Evolutionary conservation across 768 basidiomycete species (phyloP), one percentile per base, ranked within the genome.

Genomic region (Chalciporus pseudorubinellus): DNA sequence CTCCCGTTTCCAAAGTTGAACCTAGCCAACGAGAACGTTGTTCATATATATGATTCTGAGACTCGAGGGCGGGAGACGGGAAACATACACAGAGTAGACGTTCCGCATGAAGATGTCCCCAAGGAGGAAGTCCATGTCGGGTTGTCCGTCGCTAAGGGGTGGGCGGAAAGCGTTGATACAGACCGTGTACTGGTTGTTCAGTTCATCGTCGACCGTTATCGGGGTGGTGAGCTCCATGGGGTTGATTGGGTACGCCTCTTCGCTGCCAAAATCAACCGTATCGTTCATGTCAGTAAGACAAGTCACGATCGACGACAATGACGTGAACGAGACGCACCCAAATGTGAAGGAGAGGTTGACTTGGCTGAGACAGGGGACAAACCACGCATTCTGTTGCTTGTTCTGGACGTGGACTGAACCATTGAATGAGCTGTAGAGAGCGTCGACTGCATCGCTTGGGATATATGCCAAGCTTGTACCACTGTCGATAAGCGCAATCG

Each of bases 31-130:
- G 12, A 12, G 6, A 11, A 31, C 29, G 29, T 31, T 13, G 12
- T 12, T 1, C 41, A 0, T 9, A 46, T 31, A n/a, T n/a, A n/a
- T n/a, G n/a, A n/a, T n/a, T n/a, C n/a, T n/a, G 26, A 26, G 21
- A 11, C 10, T 31, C 8, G 50, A 21, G 5, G 18, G 11, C 7
- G 3, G 1, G 16, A 21, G 1, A 6, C 1, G 9, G 11, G 22
- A 12, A 11, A 51, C 74, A 5, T 62, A 77, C 75, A 75, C 70
- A 1, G 72, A 63, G 48, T 77, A 77, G 21, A 75, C 72, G 47
- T 78, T 77, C 29, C 77, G 73, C 58, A 78, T 68, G 61, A 76
- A 77, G 4, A 72, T 64, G 52, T 74, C 74, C 2, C 77, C 77
- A 36, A 77, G 67, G 2, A 74, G 43, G n/a, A 68, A 67, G 21